Base-by-base conservation (phyloP, 2,329 filamentous ascomycete genomes). In the Ophiostoma novo-ulmi region DNA sequence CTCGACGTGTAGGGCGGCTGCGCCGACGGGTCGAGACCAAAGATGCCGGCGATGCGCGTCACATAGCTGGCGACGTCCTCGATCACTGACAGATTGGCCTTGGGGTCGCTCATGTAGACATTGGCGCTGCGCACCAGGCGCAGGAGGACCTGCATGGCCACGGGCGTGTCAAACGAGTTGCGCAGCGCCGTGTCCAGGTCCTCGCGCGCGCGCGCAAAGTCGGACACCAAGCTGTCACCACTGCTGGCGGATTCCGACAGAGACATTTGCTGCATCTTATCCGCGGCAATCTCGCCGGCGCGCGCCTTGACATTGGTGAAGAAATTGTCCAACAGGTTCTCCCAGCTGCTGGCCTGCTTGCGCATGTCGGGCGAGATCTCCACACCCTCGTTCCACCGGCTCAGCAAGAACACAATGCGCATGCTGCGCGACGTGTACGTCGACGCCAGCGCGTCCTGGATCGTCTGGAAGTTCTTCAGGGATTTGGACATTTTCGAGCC, bases 381-480 rank as follows among this genome's bases (percentile, higher is more conserved):
- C 58, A 91, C 85, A 1, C 88, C 87, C 36, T 90, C 88, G 75
- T 87, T 85, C 89, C 89, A 92, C 17, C 84, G 84, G 41, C 88
- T 88, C 38, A 91, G 82, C 66, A 92, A 79, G 79, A 91, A 91
- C 35, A 89, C 85, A 70, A 91, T 89, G 35, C 90, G 84, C 73
- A 92, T 78, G 70, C 85, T 85, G 73, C 90, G 82, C 1, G 89
- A 81, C 1, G 87, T 91, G 87, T 88, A 91, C 52, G 86, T 85
- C 44, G 83, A 81, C 3, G 82, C 80, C 3, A 92, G 80, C 1
- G 88, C 88, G 75, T 89, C 86, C 11, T 88, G 82, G 73, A 92
- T 90, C 0, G 89, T 91, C 0, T 88, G 90, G 77, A 91, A 91
- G 78, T 91, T 91, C 80, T 91, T 91, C 69, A 92, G 78, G 61